Evolutionary conservation across 2,329 filamentous ascomycete species (phyloP), one percentile per base, ranked within the genome.

Genomic region (Diaporthe sp.): DNA sequence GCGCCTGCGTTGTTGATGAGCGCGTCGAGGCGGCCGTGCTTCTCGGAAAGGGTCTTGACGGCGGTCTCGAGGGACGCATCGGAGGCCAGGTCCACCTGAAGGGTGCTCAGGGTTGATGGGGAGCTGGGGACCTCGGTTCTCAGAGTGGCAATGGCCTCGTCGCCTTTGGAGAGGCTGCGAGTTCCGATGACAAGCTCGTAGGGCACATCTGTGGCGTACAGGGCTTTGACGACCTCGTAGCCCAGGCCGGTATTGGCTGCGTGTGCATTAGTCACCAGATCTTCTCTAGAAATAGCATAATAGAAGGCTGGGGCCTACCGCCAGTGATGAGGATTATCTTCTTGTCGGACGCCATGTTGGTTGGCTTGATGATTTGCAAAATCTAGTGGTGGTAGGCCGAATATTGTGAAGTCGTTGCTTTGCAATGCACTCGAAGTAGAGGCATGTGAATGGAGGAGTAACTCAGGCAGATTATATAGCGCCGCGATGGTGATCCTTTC

Each of bases 241-340:
- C 92, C 92, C 22, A 93, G 86, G 19, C 91, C 91, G 0, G 88
- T 91, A 78, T 91, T 92, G 75, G 85, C 90, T 61, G 90, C 90
- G 19, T 2, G 90, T 92, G 9, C n/a, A 28, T 74, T 19, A 74
- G 75, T 39, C 15, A 19, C 19, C 12, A 1, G 3, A 17, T 28
- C 10, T n/a, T 13, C 37, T 22, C 9, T 74, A 92, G 4, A 17
- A 17, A 7, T 31, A 13, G 31, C 15, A 7, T 34, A 34, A 28
- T 12, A 17, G 17, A 17, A 9, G 19, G 42, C n/a, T 15, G 12
- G 19, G 34, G 22, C 68, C 0, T 72, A 75, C 75, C 75, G 15
- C 75, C 75, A 28, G 75, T 76, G 22, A 77, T 49, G 28, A 77
- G 39, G 10, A 77, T 10, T 12, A 77, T 25, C 42, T 75, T 77